Evolutionary conservation across 75 land plant genomes (phyloP).

Genomic region (Cupressus sempervirens): DNA sequence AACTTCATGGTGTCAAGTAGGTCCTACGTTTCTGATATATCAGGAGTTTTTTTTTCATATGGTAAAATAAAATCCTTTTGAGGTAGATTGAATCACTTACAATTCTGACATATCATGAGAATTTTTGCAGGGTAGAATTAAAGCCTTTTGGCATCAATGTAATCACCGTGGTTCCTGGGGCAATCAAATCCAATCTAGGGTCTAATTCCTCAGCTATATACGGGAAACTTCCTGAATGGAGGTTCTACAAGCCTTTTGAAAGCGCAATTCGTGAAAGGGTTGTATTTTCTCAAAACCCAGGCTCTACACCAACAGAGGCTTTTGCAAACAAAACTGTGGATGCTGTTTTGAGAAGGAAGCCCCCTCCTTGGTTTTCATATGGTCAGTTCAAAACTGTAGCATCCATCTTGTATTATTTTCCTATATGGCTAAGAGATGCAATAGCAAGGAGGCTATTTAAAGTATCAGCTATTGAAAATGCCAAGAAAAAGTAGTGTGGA

Average conservation of each 20-base stretch:
- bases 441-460: constrained; percentile 13
- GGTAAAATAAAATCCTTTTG: constrained; percentile 65
- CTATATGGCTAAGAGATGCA: constrained; percentile 56
- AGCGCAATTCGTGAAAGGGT: constrained; percentile 42
- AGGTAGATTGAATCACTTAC: constrained; percentile 58
- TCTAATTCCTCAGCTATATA: constrained; percentile 36
- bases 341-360: constrained; percentile 49
- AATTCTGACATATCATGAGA: constrained; percentile 14
- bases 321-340: constrained; percentile 77
- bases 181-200: constrained; percentile 67
- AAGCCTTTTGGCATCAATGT: constrained; percentile 72
- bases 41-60: constrained; percentile 29
- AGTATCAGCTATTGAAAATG: not conserved
- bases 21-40: not conserved
- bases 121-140: constrained; percentile 71
- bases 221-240: constrained; percentile 53
- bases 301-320: constrained; percentile 64
- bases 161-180: constrained; percentile 80
- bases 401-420: constrained; percentile 56
- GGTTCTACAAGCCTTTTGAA: constrained; percentile 71
- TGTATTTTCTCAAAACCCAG: constrained; percentile 48
- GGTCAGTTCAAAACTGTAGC: constrained; percentile 51
- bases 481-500: not conserved
- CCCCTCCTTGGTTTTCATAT: constrained; percentile 64
- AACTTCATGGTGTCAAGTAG: not conserved